Base-by-base conservation (phyloP, 805 yeast genomes). In the Schwanniomyces vanrijiae region DNA sequence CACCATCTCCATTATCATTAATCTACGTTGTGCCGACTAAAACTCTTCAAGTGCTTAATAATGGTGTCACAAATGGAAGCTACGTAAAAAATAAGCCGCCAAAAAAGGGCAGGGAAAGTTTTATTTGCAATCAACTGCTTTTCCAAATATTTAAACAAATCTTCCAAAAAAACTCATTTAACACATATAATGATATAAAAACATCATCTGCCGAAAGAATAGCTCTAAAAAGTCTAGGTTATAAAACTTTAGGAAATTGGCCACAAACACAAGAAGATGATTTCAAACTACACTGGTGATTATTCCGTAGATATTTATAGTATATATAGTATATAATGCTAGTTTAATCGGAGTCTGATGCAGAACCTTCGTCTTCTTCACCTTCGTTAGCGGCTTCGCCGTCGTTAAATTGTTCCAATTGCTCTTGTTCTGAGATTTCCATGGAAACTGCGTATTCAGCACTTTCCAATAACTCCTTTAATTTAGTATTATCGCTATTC, bases 391-490 rank as follows among this genome's bases (percentile, higher is more conserved):
- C 60, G 22, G 55, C 60, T 10, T 58, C 63, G 9, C 52, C 64
- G 31, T 60, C 76, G 40, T 60, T 71, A 34, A 61, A 65, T n/a
- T 60, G 65, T 16, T 63, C 75, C 24, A 54, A 60, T 63, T 54
- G 73, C 62, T 45, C 62, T 60, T 38, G 59, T 53, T 58, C 61
- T 1, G 66, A 55, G 19, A 54, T 47, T 40, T 70, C 76, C 66
- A 65, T 60, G 5, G 68, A 63, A 42, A 76, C 71, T 1, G 96
- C 95, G 56, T 82, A 83, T 66, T 90, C 96, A 0, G 97, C 97
- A 47, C 89, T 82, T 58, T 90, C 87, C 53, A 92, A 75, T 26
- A 82, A 68, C 56, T 83, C 82, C 37, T 73, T 71, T 51, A 92
- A 73, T 46, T 80, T 77, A 2, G 74, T 79, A 48, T 82, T 71